Evolutionary conservation across 1,284 basidiomycete species (phyloP).

Genomic region (Trichosporon faecale): DNA sequence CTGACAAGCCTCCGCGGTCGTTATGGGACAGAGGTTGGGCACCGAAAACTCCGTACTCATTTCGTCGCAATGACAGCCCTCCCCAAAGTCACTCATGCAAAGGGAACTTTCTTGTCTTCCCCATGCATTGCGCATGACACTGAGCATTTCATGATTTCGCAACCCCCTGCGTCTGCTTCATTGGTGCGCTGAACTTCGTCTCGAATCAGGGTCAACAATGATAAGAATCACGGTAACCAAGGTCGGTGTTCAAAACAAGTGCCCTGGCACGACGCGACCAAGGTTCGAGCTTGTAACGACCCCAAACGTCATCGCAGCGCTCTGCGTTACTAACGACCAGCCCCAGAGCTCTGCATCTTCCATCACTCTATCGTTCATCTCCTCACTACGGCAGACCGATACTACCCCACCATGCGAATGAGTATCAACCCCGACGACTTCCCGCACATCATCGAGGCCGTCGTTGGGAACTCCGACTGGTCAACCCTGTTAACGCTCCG

Average conservation of each 20-base stretch:
- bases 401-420: neutral
- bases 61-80: no score
- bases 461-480: neutral
- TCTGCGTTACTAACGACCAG: neutral
- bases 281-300: neutral
- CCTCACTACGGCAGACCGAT: neutral
- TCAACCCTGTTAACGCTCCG: neutral
- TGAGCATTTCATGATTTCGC: no score
- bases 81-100: no score
- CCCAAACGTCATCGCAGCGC: neutral
- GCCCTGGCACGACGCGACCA: neutral
- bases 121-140: no score
- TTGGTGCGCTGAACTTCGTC: no score
- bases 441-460: neutral
- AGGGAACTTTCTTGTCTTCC: no score
- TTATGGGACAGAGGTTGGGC: no score
- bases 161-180: no score
- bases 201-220: no score
- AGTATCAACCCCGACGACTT: neutral
- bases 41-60: no score
- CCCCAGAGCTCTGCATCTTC: neutral
- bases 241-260: neutral
- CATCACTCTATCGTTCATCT: neutral
- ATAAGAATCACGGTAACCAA: neutral
- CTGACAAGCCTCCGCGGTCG: no score